Evolutionary conservation across 2,329 filamentous ascomycete genomes (phyloP).

Genomic region (Colletotrichum higginsianum): DNA sequence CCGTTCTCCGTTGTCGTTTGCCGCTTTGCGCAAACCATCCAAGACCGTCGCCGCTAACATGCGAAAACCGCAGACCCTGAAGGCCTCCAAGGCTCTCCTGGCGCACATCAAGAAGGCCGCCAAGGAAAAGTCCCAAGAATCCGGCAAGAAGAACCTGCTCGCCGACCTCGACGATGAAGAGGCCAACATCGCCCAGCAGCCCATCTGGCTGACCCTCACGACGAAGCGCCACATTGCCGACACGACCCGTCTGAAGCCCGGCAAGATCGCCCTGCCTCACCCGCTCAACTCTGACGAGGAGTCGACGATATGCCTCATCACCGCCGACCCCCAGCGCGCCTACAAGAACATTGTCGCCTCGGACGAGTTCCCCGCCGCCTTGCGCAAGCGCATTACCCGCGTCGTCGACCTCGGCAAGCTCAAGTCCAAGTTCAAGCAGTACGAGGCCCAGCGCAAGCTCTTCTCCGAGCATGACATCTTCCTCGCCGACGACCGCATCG

Average conservation of each 20-base stretch:
- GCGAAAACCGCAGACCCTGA: conserved; percentile 64
- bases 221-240: conserved; percentile 79
- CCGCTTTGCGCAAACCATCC: conserved; percentile 1
- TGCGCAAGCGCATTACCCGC: conserved; percentile 78
- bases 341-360: conserved; percentile 89
- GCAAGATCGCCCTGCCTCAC: conserved; percentile 85
- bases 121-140: conserved; percentile 53
- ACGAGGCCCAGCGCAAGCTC: conserved; percentile 88
- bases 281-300: conserved; percentile 77
- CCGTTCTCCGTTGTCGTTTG: not conserved
- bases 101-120: conserved; percentile 72
- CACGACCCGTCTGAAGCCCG: conserved; percentile 84
- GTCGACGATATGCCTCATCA: conserved; percentile 87
- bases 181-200: conserved; percentile 61
- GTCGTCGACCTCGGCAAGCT: conserved; percentile 89
- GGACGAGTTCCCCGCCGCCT: conserved; percentile 77
- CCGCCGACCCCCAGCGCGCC: conserved; percentile 82
- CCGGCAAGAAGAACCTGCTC: conserved; percentile 71
- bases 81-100: conserved; percentile 75
- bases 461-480: conserved; percentile 92
- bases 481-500: conserved; percentile 90
- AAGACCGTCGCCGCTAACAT: conserved; percentile 32
- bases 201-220: conserved; percentile 74
- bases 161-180: conserved; percentile 61
- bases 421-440: conserved; percentile 85